Evolutionary conservation across 176 grass and related monocot species (phyloP), one percentile per base, ranked within the genome.

Genomic region (Poa pratensis): DNA sequence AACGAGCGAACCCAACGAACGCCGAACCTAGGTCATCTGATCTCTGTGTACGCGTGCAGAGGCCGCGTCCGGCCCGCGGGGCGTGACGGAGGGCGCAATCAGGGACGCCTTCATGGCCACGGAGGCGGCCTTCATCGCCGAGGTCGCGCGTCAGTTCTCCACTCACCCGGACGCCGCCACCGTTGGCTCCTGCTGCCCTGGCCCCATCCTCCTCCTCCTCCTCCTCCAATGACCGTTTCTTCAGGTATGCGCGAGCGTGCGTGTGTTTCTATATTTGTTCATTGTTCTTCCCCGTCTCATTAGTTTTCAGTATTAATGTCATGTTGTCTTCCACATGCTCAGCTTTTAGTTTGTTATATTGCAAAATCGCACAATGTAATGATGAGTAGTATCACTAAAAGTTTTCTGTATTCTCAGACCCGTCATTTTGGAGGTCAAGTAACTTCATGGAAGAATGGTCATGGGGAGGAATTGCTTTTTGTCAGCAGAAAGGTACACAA

Each of bases 361-460:
- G 13, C 10, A 30, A 51, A 75, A 43, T 9, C 18, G 13, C 24
- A 35, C 4, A 7, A 58, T 14, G 24, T 14, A 5, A 16, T 35
- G 70, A 63, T 50, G 27, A 63, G 70, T 50, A 63, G 70, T 50
- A 83, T 48, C 27, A 74, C 52, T 73, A 17, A 20, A 46, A 63
- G 27, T 63, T 10, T 50, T 76, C 0, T 81, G 5, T 77, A 77
- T 51, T 82, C 13, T 27, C 54, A 94, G 92, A 39, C 92, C 58
- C 76, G 57, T 75, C 90, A 92, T 74, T 94, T 90, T 86, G 92
- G 92, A 75, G 92, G 84, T 73, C 92, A 94, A 88, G 89, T 94
- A 76, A 92, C 82, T 63, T 90, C 92, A 37, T 94, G 92, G 92
- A 94, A 94, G 88, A 92, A 94, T 76, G 92, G 92, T 57, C 69